phyloP scores from a whole-genome alignment of 169 alveolate species.

The Fabrea salina region DNA sequence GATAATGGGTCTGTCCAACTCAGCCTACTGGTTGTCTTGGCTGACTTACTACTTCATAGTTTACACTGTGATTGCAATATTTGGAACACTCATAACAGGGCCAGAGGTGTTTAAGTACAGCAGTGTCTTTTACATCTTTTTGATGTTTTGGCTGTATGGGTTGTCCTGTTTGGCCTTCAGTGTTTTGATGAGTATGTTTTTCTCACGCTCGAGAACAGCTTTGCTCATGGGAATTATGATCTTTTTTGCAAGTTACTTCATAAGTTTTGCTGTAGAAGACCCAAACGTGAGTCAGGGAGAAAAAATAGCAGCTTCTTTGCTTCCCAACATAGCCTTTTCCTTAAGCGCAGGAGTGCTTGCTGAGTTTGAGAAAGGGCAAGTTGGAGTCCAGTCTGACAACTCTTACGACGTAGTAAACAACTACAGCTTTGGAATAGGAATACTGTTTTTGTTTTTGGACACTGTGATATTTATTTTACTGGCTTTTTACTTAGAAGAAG shows the following conservation, averaged over 20 bases:
- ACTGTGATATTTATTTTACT: conserved; percentile 12
- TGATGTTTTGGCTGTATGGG: background rate
- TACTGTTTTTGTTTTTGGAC: conserved; percentile 35
- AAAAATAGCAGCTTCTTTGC: conserved; percentile 26
- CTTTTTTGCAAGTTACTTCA: conserved; percentile 36
- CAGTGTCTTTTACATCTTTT: background rate
- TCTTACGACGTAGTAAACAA: background rate
- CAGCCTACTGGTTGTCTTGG: conserved; percentile 69
- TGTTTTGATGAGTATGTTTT: conserved; percentile 23
- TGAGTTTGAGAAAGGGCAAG: conserved; percentile 35
- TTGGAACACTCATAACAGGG: background rate
- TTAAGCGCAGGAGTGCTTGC: conserved; percentile 6
- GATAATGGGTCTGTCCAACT: conserved; percentile 79
- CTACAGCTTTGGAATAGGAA: background rate
- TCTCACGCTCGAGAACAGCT: conserved; percentile 37
- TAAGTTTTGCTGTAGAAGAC: conserved; percentile 36
- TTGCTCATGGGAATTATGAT: conserved; percentile 36
- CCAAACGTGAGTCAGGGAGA: background rate
- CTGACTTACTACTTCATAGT: conserved; percentile 49
- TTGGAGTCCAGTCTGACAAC: conserved; percentile 28
- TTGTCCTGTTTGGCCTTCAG: conserved; percentile 26
- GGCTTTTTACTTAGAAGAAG: conserved; percentile 58
- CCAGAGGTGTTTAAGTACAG: background rate
- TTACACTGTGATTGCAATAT: background rate
- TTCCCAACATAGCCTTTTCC: conserved; percentile 45